Evolutionary conservation across 805 yeast genomes (phyloP).

Genomic region (Candida caryicola): DNA sequence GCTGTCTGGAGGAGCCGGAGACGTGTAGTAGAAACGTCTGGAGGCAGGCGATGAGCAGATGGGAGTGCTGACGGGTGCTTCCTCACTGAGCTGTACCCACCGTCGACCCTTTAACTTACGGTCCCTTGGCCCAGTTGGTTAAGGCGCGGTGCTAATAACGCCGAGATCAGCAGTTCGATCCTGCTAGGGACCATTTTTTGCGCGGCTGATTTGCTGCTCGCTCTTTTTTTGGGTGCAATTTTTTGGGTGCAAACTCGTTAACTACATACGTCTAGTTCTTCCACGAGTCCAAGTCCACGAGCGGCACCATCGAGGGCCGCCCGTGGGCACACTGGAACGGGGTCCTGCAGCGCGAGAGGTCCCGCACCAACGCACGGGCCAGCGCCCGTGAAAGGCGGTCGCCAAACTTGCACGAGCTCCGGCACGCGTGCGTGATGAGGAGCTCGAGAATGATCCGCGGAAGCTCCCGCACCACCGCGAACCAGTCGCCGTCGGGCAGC

Average conservation of each 20-base stretch:
- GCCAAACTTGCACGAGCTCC: slow-evolving; percentile 73
- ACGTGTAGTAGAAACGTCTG: too few relatives aligned
- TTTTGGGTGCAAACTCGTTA: slow-evolving; percentile 9
- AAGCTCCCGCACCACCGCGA: slow-evolving; percentile 23
- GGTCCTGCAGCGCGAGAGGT: slow-evolving; percentile 46
- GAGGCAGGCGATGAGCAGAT: too few relatives aligned
- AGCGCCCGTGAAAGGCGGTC: slow-evolving; percentile 41
- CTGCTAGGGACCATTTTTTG: slow-evolving; percentile 15
- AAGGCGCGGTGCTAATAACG: slow-evolving; percentile 58
- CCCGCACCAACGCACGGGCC: slow-evolving; percentile 43
- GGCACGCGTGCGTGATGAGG: slow-evolving; percentile 62
- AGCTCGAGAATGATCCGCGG: slow-evolving; percentile 52
- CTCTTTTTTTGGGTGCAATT: too few relatives aligned
- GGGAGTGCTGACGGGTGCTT: not conserved
- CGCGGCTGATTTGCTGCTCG: too few relatives aligned
- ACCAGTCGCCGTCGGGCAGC: slow-evolving; percentile 17
- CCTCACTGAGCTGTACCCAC: not conserved
- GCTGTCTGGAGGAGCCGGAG: too few relatives aligned
- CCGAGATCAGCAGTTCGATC: slow-evolving; percentile 48
- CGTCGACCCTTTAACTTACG: not conserved
- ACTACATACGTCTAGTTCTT: slow-evolving; percentile 4
- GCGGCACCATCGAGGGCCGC: slow-evolving; percentile 66
- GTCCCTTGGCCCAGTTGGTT: slow-evolving; percentile 60
- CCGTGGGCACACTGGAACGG: slow-evolving; percentile 90
- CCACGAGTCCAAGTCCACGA: slow-evolving; percentile 24